Evolutionary conservation across 805 yeast species (phyloP), one percentile per base, ranked within the genome.

Genomic region (Vanderwaltozyma yarrowii): DNA sequence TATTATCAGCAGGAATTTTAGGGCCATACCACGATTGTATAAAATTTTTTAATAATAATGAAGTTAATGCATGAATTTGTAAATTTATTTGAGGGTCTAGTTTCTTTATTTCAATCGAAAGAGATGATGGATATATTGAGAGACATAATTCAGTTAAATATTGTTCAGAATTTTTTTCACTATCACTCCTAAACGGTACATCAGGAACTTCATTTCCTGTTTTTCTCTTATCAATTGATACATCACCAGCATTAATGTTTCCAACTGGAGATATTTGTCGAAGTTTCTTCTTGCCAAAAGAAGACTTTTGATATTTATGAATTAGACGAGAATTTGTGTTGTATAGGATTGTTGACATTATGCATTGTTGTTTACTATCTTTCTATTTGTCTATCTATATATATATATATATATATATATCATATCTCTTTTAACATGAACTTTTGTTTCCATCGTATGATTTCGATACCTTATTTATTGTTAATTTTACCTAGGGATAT

Each of bases 11-110:
- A 8, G 55, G 52, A 4, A 58, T 49, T 38, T 54, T 58, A n/a
- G 40, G 25, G 12, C 61, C 61, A 39, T 56, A 56, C 63, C 63
- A 58, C 12, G 52, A 36, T 5, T 35, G 36, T 8, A 58, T 36
- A 36, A 51, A 57, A 35, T 53, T 57, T 34, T 51, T 44, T 17
- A 52, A 35, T 10, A 57, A 36, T 26, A 58, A 43, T 8, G 54
- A 48, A 30, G 45, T 23, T 10, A 58, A 45, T 5, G 61, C 50
- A 33, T 51, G 46, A 1, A 48, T 28, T n/a, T 51, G 44, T 23
- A 58, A 40, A 17, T 48, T 47, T 1, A 41, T 20, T 9, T 26
- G 28, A 10, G 33, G 21, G 5, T 44, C 34, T 25, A 52, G 19
- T 3, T 33, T 21, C 1, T 29, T 8, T 1, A 58, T 45, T 13